phyloP scores from a whole-genome alignment of 306 rosid species.

The Fragaria vesca region DNA sequence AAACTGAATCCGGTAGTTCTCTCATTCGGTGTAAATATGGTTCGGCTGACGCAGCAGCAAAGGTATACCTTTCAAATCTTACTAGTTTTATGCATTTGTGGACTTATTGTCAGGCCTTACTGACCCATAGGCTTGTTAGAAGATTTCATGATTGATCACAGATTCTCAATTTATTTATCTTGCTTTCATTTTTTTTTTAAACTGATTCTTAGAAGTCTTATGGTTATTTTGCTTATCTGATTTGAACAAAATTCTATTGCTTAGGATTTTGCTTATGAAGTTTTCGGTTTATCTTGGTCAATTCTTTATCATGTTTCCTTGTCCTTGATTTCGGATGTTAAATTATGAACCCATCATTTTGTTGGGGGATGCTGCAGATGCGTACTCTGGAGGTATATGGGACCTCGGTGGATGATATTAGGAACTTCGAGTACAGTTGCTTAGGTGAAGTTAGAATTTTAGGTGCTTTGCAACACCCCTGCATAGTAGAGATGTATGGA shows the following conservation, averaged over 20 bases:
- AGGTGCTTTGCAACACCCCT: conserved; percentile 75
- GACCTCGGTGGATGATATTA: conserved; percentile 53
- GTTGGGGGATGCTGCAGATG: conserved; percentile 52
- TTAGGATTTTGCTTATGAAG: not conserved
- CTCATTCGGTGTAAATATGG: conserved; percentile 72
- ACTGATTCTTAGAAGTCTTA: not conserved
- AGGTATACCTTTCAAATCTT: conserved; percentile 46
- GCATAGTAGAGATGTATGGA: conserved; percentile 91
- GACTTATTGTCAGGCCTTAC: not conserved
- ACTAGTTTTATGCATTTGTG: not conserved
- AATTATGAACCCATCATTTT: not conserved
- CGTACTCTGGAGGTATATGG: conserved; percentile 60
- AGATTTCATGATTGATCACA: not conserved
- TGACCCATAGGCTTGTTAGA: conserved; percentile 8
- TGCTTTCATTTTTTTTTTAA: not conserved
- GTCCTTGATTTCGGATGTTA: not conserved
- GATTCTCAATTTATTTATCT: not conserved
- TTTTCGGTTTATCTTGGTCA: not conserved
- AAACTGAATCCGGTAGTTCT: conserved; percentile 55
- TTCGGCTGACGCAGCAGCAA: conserved; percentile 77
- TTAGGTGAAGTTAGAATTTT: conserved; percentile 94
- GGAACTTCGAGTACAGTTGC: conserved; percentile 73
- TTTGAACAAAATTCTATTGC: not conserved
- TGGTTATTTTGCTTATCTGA: not conserved
- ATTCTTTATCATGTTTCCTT: not conserved